Evolutionary conservation across 2,329 filamentous ascomycete genomes (phyloP).

Genomic region (Trichophyton benhamiae): DNA sequence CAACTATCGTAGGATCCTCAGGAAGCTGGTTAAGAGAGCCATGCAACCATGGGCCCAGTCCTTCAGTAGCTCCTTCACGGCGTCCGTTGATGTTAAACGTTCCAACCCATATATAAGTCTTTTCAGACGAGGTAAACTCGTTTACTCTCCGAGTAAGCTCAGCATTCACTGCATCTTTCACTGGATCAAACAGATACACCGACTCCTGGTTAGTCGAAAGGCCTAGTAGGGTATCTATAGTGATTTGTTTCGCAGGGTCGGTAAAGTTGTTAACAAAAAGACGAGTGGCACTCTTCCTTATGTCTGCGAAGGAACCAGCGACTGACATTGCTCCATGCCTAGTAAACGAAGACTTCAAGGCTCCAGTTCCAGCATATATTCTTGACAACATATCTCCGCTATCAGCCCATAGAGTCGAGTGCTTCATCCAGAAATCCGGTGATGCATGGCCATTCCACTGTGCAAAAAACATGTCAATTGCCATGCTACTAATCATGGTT

Average conservation of each 20-base stretch:
- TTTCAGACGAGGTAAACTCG: constrained; percentile 64
- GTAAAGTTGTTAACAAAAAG: constrained; percentile 97
- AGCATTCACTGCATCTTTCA: constrained; percentile 75
- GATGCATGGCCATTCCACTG: constrained; percentile 58
- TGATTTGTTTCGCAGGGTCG: constrained; percentile 83
- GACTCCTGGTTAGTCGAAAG: constrained; percentile 69
- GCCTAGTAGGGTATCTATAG: constrained; percentile 84
- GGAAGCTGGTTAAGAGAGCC: constrained; percentile 43
- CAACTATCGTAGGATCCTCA: constrained; percentile 69
- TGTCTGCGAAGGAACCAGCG: constrained; percentile 85
- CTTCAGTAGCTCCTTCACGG: constrained; percentile 61
- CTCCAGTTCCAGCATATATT: constrained; percentile 93
- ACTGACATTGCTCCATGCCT: constrained; percentile 91
- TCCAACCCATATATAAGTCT: constrained; percentile 70
- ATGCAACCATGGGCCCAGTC: constrained; percentile 77
- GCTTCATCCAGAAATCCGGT: constrained; percentile 80
- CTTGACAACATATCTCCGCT: constrained; percentile 89
- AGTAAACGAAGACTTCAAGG: constrained; percentile 90
- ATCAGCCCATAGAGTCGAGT: constrained; percentile 91
- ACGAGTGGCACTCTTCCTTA: constrained; percentile 82
- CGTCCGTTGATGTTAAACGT: constrained; percentile 94
- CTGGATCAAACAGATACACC: constrained; percentile 81
- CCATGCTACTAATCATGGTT: constrained; percentile 89
- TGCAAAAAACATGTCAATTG: constrained; percentile 67
- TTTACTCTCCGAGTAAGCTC: constrained; percentile 55